Base-by-base conservation (phyloP, 2,329 filamentous ascomycete genomes). In the Cryphonectria carpinicola region DNA sequence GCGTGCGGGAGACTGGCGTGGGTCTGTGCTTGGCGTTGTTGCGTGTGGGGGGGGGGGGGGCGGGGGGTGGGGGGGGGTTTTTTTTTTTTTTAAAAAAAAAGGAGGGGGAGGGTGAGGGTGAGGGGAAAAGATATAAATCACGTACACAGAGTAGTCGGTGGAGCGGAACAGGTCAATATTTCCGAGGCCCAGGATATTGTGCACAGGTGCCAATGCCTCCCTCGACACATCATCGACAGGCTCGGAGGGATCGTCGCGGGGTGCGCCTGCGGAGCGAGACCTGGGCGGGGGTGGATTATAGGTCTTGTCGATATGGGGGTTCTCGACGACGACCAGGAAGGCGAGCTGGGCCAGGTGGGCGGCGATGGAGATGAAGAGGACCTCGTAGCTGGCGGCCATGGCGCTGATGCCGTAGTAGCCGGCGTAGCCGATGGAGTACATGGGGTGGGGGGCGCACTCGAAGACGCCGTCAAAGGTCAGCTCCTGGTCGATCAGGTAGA, bases 381-480 rank as follows among this genome's bases (percentile, higher is more conserved):
- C 95, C 78, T 95, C 94, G 83, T 98, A 98, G 85, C 96, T 99
- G 73, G 95, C 95, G 63, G 94, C 95, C 92, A 99, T 97, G 84
- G 98, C 91, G 72, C 95, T 98, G 78, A 98, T 98, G 76, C 96
- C 96, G 80, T 99, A 99, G 84, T 97, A 99, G 63, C 96, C 96
- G 67, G 94, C 94, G 81, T 99, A 99, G 54, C 96, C 96, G 77
- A 98, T 95, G 69, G 95, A 97, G 83, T 98, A 98, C 95, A 98
- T 98, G 74, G 95, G 95, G 80, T 98, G 96, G 43, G 96, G 96
- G 28, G 96, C 96, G 91, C 99, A 97, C 83, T 99, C 96, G 80
- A 98, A 99, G 73, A 99, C 96, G 70, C 96, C 96, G 79, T 99
- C 96, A 81, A 99, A 99, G 65, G 95, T 98, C 80, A 99, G 86